Conservation (phyloP, 495 filamentous ascomycete species). For the Hyaloscypha variabilis region DNA sequence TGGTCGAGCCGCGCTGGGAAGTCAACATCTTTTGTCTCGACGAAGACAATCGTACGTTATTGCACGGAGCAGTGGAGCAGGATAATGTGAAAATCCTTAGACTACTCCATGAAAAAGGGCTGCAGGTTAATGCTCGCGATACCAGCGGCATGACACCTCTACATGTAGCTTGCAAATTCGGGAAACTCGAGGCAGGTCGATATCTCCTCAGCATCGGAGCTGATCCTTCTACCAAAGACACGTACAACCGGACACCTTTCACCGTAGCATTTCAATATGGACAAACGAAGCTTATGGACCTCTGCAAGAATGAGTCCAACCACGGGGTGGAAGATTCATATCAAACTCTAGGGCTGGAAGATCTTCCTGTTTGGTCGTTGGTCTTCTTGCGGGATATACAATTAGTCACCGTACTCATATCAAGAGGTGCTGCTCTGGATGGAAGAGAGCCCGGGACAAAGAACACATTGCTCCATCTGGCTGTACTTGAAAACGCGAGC, state of each 20-base stretch:
- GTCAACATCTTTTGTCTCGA: slow-evolving; percentile 22
- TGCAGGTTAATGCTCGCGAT: slow-evolving; percentile 30
- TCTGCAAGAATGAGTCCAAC: slow-evolving; percentile 7
- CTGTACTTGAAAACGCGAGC: background rate
- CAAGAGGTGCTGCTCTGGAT: background rate
- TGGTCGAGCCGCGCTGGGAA: slow-evolving; percentile 4
- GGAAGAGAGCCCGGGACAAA: slow-evolving; percentile 18
- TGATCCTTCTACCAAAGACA: slow-evolving; percentile 19
- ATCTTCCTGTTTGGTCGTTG: too few species aligned
- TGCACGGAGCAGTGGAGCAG: slow-evolving; percentile 26
- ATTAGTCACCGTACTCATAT: too few species aligned
- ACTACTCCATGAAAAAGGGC: slow-evolving; percentile 17
- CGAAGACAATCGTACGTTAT: slow-evolving; percentile 22
- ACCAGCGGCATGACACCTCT: slow-evolving; percentile 35
- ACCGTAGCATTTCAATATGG: slow-evolving; percentile 30
- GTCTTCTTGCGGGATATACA: too few species aligned
- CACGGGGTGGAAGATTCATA: background rate
- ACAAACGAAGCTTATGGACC: slow-evolving; percentile 12
- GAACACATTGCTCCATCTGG: slow-evolving; percentile 15
- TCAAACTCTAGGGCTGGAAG: too few species aligned
- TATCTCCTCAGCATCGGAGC: slow-evolving; percentile 40
- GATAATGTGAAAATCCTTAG: slow-evolving; percentile 20
- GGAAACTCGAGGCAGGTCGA: slow-evolving; percentile 38
- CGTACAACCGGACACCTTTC: slow-evolving; percentile 14
- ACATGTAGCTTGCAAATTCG: slow-evolving; percentile 42